Percentiles rank a stretch among this genome's conserved stretches.
Evolutionary conservation across 345 rosid species (phyloP).

Genomic region (Dipteronia sinensis): DNA sequence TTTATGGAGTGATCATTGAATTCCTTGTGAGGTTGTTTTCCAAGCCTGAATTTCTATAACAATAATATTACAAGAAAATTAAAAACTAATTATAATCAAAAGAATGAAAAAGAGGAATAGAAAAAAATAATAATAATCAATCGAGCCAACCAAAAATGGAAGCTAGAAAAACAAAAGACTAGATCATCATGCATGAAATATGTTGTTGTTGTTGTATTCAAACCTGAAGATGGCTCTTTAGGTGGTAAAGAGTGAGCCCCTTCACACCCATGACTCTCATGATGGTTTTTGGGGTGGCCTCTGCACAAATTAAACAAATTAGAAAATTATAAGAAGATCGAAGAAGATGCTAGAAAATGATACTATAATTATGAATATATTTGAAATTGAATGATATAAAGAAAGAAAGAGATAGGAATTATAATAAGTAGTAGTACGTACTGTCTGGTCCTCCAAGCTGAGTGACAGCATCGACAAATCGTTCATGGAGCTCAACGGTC

Average conservation of each 20-base stretch:
- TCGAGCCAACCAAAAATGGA: constrained; percentile 28
- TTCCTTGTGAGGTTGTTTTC: constrained; percentile 99
- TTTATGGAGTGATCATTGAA: constrained; percentile 91
- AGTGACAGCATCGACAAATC: constrained; percentile 97
- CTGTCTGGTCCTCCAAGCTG: constrained; percentile 99
- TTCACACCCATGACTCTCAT: constrained; percentile 99
- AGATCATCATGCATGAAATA: constrained; percentile 15
- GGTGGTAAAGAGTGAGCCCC: constrained; percentile 99
- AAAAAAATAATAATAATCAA: constrained; percentile 18
- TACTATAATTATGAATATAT: neutral
- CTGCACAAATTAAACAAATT: constrained; percentile 36
- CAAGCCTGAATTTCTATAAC: constrained; percentile 87
- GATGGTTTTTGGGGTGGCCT: constrained; percentile 99
- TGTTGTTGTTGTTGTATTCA: constrained; percentile 31
- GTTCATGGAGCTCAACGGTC: constrained; percentile 99
- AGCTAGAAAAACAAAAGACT: constrained; percentile 22
- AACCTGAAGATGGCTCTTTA: constrained; percentile 99
- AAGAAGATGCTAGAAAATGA: neutral
- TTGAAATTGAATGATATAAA: neutral
- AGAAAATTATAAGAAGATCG: no score
- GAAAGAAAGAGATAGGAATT: neutral
- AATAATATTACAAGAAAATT: constrained; percentile 17
- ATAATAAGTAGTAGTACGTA: constrained; percentile 18
- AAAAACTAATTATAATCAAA: constrained; percentile 18
- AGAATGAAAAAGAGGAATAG: constrained; percentile 15